A percentile compares a stretch with the other conserved stretches of the same genome.
Evolutionary conservation across 139 green algal genomes (phyloP).

Genomic region (Bryopsis sp.): DNA sequence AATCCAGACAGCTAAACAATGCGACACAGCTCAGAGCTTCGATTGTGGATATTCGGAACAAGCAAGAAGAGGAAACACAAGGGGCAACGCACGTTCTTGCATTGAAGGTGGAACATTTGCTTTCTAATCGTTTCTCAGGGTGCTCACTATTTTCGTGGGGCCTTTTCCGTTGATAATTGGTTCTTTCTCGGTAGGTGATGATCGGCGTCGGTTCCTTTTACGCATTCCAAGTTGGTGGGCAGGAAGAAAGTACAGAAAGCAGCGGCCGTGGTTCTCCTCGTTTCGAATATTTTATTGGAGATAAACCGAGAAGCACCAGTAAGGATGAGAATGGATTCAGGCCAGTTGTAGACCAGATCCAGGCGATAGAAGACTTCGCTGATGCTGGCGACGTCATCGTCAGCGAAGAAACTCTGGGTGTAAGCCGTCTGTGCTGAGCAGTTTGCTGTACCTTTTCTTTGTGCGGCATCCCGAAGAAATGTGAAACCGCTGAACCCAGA

Average conservation of each 20-base stretch:
- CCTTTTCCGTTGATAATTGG: too few species aligned
- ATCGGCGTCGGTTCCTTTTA: slow-evolving; percentile 45
- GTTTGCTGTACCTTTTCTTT: too few species aligned
- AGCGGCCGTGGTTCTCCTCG: slow-evolving; percentile 30
- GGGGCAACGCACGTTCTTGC: too few species aligned
- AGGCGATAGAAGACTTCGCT: slow-evolving; percentile 32
- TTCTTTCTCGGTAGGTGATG: too few species aligned
- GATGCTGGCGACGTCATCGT: slow-evolving; percentile 42
- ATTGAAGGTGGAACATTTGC: too few species aligned
- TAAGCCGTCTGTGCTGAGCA: neutral
- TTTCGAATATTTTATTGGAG: slow-evolving; percentile 74
- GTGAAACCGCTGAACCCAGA: too few species aligned
- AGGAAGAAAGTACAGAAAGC: slow-evolving; percentile 30
- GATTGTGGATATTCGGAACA: too few species aligned
- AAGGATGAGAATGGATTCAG: slow-evolving; percentile 17
- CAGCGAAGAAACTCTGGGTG: slow-evolving; percentile 33
- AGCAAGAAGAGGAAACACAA: too few species aligned
- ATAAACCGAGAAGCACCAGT: slow-evolving; percentile 26
- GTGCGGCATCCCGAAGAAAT: too few species aligned
- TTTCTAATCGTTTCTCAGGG: slow-evolving; percentile 32
- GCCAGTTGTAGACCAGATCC: slow-evolving; percentile 36
- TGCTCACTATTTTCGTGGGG: too few species aligned
- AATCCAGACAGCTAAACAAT: too few species aligned
- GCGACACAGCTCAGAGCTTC: too few species aligned
- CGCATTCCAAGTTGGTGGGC: slow-evolving; percentile 47